phyloP scores from a whole-genome alignment of 768 basidiomycete species.

The Symmetrospora coprosmae region DNA sequence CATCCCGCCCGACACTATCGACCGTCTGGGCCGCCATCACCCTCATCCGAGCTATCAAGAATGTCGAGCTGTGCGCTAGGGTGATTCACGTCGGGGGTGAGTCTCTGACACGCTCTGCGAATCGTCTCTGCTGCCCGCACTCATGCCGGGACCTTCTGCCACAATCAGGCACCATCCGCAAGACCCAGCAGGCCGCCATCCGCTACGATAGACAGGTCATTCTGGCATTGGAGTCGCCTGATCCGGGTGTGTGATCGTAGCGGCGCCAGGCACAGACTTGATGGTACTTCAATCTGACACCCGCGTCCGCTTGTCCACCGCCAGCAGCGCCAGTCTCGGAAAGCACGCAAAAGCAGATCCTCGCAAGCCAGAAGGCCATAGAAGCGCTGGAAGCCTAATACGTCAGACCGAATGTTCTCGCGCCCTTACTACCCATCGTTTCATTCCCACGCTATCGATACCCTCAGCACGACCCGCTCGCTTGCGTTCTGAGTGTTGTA shows the following conservation, averaged over 20 bases:
- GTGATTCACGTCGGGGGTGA: slow-evolving; percentile 30
- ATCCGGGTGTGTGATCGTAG: not conserved
- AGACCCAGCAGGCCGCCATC: slow-evolving; percentile 32
- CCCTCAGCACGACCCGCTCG: no score
- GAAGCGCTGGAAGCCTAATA: not conserved
- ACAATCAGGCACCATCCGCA: slow-evolving; percentile 30
- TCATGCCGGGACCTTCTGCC: not conserved
- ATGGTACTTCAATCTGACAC: not conserved
- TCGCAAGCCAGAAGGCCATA: not conserved
- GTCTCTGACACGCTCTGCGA: not conserved
- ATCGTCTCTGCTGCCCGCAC: not conserved
- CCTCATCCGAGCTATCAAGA: slow-evolving; percentile 26
- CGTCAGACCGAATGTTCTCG: no score
- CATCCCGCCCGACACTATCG: slow-evolving; percentile 25
- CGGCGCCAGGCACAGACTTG: no score
- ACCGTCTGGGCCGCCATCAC: slow-evolving; percentile 31
- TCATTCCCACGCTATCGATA: no score
- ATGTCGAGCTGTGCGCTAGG: slow-evolving; percentile 15
- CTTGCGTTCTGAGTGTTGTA: no score
- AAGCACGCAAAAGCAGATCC: not conserved
- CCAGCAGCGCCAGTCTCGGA: no score
- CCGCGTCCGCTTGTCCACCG: not conserved
- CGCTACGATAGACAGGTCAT: slow-evolving; percentile 27
- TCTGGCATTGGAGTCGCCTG: slow-evolving; percentile 9
- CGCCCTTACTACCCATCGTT: no score